Evolutionary conservation across 805 yeast genomes (phyloP).

Genomic region (Kregervanrija pseudodelftensis): DNA sequence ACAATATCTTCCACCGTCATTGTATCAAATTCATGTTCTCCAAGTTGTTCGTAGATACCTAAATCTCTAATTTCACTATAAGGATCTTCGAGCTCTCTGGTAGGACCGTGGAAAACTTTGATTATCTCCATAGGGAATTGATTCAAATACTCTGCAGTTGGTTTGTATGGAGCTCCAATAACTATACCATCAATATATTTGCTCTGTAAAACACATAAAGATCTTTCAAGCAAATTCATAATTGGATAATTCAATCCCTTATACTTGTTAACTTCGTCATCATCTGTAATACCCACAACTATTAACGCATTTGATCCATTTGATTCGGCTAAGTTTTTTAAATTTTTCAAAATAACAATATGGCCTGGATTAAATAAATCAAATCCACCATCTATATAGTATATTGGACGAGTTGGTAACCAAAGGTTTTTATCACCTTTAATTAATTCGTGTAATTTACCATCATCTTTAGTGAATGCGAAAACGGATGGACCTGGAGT

Average conservation of each 20-base stretch:
- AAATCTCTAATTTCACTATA: slow-evolving; percentile 24
- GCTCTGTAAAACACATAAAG: slow-evolving; percentile 84
- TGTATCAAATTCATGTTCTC: slow-evolving; percentile 52
- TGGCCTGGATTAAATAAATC: slow-evolving; percentile 94
- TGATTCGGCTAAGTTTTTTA: slow-evolving; percentile 32
- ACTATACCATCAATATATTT: slow-evolving; percentile 74
- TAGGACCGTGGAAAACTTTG: slow-evolving; percentile 54
- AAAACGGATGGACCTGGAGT: slow-evolving; percentile 52
- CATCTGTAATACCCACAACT: slow-evolving; percentile 64
- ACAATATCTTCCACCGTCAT: slow-evolving; percentile 69
- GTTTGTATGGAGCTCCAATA: slow-evolving; percentile 57
- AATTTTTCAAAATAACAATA: slow-evolving; percentile 57
- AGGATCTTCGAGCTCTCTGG: slow-evolving; percentile 28
- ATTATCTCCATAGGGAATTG: slow-evolving; percentile 29
- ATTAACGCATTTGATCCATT: slow-evolving; percentile 36
- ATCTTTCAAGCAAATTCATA: slow-evolving; percentile 82
- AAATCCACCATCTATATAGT: slow-evolving; percentile 76
- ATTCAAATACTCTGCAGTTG: slow-evolving; percentile 34
- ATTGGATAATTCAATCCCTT: slow-evolving; percentile 69
- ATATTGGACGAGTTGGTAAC: slow-evolving; percentile 19
- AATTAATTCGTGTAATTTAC: slow-evolving; percentile 27
- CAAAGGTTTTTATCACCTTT: slow-evolving; percentile 10
- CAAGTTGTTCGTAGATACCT: slow-evolving; percentile 34
- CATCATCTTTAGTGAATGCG: slow-evolving; percentile 28
- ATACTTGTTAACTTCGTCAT: slow-evolving; percentile 42